A percentile compares a stretch with the other conserved stretches of the same genome.
Conservation (phyloP, 2,329 filamentous ascomycete genomes). For the Diaporthe caulivora region DNA sequence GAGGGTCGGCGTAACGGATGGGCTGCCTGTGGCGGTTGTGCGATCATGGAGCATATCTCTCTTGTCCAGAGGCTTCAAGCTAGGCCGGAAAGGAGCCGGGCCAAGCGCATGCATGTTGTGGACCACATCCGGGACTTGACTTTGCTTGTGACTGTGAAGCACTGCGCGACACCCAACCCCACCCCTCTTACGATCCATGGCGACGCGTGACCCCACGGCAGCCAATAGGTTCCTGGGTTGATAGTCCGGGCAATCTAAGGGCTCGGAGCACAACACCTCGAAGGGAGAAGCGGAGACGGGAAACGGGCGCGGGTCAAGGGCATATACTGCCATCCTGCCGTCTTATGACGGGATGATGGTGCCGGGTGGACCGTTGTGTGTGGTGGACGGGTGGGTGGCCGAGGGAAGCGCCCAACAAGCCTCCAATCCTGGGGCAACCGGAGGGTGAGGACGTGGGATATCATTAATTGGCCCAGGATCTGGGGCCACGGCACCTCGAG, state of each 20-base stretch:
- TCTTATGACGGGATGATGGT: slow-evolving; percentile 20
- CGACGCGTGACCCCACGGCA: slow-evolving; percentile 21
- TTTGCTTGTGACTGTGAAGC: slow-evolving; percentile 29
- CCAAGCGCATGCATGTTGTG: slow-evolving; percentile 26
- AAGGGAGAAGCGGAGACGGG: slow-evolving; percentile 25
- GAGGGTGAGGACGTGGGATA: background rate
- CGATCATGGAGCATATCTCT: background rate
- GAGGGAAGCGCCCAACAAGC: slow-evolving; percentile 21
- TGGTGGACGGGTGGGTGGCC: slow-evolving; percentile 23
- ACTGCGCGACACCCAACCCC: slow-evolving; percentile 28
- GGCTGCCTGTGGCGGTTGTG: slow-evolving; percentile 16
- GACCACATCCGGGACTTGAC: slow-evolving; percentile 12
- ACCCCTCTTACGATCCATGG: slow-evolving; percentile 26
- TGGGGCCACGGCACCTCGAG: slow-evolving; percentile 15
- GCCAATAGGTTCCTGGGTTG: slow-evolving; percentile 9
- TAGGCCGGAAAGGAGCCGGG: slow-evolving; percentile 27
- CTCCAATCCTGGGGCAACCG: slow-evolving; percentile 26
- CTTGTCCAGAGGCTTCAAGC: slow-evolving; percentile 8
- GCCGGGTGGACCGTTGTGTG: slow-evolving; percentile 21
- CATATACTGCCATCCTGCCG: slow-evolving; percentile 18
- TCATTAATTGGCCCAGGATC: slow-evolving; percentile 19
- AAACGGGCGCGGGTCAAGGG: background rate
- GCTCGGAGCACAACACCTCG: slow-evolving; percentile 11
- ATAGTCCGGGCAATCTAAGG: slow-evolving; percentile 16
- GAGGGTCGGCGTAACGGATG: slow-evolving; percentile 22